Evolutionary conservation across 768 basidiomycete species (phyloP).

Genomic region (Tylopilus intermedius): DNA sequence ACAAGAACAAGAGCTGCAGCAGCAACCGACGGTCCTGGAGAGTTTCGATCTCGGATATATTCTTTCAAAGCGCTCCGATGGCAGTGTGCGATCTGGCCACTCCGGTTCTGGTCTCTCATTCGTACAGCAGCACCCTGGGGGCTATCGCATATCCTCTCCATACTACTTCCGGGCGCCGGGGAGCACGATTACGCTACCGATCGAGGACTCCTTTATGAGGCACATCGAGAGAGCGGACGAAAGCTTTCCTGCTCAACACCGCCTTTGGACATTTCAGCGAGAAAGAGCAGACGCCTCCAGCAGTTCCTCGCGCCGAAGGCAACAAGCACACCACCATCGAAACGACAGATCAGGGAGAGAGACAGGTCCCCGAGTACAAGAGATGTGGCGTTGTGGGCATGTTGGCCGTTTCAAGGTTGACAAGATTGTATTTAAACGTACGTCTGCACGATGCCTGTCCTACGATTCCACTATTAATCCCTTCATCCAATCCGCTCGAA

Average conservation of each 20-base stretch:
- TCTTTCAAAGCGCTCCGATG: slow-evolving; percentile 30
- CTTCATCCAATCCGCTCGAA: background rate
- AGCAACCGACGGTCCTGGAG: slow-evolving; percentile 10
- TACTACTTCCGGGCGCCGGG: slow-evolving; percentile 28
- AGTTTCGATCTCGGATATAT: slow-evolving; percentile 47
- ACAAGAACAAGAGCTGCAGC: background rate
- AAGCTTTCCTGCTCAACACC: slow-evolving; percentile 38
- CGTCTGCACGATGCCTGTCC: slow-evolving; percentile 25
- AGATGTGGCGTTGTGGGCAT: slow-evolving; percentile 62
- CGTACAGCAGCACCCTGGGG: background rate
- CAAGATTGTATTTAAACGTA: slow-evolving; percentile 34
- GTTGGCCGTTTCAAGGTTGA: slow-evolving; percentile 64
- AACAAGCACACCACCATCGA: slow-evolving; percentile 13
- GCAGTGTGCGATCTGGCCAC: slow-evolving; percentile 30
- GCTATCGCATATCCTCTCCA: slow-evolving; percentile 20
- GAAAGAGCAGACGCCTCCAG: slow-evolving; percentile 41
- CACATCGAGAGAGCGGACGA: slow-evolving; percentile 37
- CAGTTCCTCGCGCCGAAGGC: slow-evolving; percentile 23
- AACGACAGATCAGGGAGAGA: slow-evolving; percentile 17
- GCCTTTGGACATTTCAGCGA: slow-evolving; percentile 56
- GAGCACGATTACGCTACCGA: slow-evolving; percentile 31
- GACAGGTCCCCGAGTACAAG: slow-evolving; percentile 35
- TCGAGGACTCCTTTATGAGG: slow-evolving; percentile 38
- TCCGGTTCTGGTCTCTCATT: slow-evolving; percentile 24
- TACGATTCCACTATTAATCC: slow-evolving; percentile 3